A percentile compares a stretch with the other conserved stretches of the same genome.
Conservation (phyloP, 2,329 filamentous ascomycete species). For the Rhynchosporium secalis region DNA sequence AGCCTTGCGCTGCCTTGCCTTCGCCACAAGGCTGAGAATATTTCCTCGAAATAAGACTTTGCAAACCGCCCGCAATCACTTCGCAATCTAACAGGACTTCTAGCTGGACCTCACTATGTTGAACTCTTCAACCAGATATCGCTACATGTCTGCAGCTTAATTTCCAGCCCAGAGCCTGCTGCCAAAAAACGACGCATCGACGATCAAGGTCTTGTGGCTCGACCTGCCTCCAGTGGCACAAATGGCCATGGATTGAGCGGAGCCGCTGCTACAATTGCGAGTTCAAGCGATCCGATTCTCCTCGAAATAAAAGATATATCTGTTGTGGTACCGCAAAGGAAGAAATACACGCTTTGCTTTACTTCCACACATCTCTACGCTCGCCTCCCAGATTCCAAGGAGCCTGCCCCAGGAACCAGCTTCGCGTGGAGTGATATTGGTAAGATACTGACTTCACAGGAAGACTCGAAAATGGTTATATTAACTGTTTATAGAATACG, state of each 20-base stretch:
- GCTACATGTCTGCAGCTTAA: conserved; percentile 32
- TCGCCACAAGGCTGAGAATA: conserved; percentile 17
- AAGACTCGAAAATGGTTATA: neutral
- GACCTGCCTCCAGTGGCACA: conserved; percentile 29
- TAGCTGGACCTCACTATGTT: conserved; percentile 37
- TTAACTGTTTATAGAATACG: conserved; percentile 49
- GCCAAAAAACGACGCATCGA: conserved; percentile 40
- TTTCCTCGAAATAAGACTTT: conserved; percentile 2
- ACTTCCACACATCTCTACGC: conserved; percentile 61
- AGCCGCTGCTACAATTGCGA: conserved; percentile 24
- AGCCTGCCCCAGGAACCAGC: conserved; percentile 53
- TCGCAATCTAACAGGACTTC: conserved; percentile 1
- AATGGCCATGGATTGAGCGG: conserved; percentile 14
- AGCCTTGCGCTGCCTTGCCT: conserved; percentile 4
- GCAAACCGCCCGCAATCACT: neutral
- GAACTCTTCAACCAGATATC: conserved; percentile 42
- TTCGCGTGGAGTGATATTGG: conserved; percentile 64
- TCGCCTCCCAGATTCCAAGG: conserved; percentile 51
- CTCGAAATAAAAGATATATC: conserved; percentile 67
- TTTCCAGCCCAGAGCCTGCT: conserved; percentile 31
- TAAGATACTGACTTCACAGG: conserved; percentile 39
- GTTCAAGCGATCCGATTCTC: conserved; percentile 51
- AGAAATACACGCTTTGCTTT: conserved; percentile 67
- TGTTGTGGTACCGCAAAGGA: conserved; percentile 65
- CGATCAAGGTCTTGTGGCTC: conserved; percentile 29